A percentile compares a stretch with the other conserved stretches of the same genome.
phyloP scores from a whole-genome alignment of 768 basidiomycete species.

The Suillus sp. region DNA sequence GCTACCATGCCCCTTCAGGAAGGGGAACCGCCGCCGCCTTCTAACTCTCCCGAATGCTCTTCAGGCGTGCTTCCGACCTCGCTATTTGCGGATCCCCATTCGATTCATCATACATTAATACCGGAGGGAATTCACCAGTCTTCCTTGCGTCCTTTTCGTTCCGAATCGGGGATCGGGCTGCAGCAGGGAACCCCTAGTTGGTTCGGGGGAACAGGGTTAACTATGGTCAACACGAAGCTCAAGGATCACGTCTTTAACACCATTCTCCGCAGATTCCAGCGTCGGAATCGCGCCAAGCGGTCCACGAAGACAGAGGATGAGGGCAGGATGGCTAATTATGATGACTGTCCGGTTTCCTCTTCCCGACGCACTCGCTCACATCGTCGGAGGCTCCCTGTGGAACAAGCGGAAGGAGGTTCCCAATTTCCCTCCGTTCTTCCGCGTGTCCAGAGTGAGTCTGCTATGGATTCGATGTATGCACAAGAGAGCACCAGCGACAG shows the following conservation, averaged over 20 bases:
- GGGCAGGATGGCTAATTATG: constrained; percentile 48
- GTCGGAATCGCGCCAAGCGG: constrained; percentile 41
- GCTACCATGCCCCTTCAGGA: constrained; percentile 39
- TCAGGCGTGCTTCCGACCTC: constrained; percentile 35
- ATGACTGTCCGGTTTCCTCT: constrained; percentile 31
- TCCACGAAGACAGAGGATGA: constrained; percentile 57
- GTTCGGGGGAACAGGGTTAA: constrained; percentile 91
- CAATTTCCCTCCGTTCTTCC: constrained; percentile 45
- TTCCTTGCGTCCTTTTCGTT: constrained; percentile 42
- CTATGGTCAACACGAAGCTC: constrained; percentile 89
- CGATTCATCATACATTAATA: constrained; percentile 18
- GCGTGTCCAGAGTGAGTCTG: constrained; percentile 66
- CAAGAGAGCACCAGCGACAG: constrained; percentile 45
- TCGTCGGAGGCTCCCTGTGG: constrained; percentile 17
- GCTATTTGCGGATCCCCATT: constrained; percentile 27
- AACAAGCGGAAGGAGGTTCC: constrained; percentile 40
- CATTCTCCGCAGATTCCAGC: constrained; percentile 73
- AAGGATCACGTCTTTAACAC: constrained; percentile 96
- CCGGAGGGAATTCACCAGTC: constrained; percentile 37
- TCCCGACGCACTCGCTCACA: constrained; percentile 19
- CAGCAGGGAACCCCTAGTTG: constrained; percentile 45
- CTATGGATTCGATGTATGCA: constrained; percentile 38
- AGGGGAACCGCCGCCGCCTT: constrained; percentile 50
- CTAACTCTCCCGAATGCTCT: constrained; percentile 46
- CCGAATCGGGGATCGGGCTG: constrained; percentile 39